Percentiles rank a stretch among this genome's conserved stretches.
phyloP scores from a whole-genome alignment of 306 rosid genomes.

The Acacia crassicarpa region DNA sequence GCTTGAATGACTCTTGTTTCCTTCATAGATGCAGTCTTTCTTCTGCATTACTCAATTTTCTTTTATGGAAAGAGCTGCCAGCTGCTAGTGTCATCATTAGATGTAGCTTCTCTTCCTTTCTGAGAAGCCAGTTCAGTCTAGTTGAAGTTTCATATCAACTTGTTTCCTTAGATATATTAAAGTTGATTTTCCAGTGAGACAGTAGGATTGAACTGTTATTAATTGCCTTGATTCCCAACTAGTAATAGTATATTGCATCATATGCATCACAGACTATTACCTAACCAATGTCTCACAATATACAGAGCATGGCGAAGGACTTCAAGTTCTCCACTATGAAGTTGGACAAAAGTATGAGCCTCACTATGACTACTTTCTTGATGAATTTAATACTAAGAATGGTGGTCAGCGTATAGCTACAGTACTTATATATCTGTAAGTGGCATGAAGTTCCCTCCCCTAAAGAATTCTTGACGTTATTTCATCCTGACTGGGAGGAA shows the following conservation, averaged over 20 bases:
- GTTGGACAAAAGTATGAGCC: slow-evolving; percentile 98
- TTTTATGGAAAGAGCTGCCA: no score
- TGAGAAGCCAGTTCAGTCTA: neutral
- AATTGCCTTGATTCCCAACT: slow-evolving; percentile 21
- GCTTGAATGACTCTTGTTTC: no score
- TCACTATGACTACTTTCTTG: slow-evolving; percentile 95
- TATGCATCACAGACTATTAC: slow-evolving; percentile 30
- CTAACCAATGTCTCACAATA: slow-evolving; percentile 27
- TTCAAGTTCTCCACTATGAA: slow-evolving; percentile 97
- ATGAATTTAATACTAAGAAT: slow-evolving; percentile 76
- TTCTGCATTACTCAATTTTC: no score
- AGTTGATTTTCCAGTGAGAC: slow-evolving; percentile 1
- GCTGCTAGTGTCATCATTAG: neutral
- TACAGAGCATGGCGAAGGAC: slow-evolving; percentile 98
- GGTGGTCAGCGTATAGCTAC: slow-evolving; percentile 99
- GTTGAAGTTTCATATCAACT: neutral
- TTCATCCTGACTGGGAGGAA: slow-evolving; percentile 14
- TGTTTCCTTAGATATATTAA: neutral
- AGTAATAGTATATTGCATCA: slow-evolving; percentile 26
- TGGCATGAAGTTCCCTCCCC: slow-evolving; percentile 28
- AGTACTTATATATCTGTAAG: slow-evolving; percentile 96
- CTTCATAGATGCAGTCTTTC: no score
- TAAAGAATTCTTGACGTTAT: slow-evolving; percentile 9
- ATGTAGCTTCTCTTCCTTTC: neutral
- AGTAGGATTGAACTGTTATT: neutral